These are phyloP conservation scores for Trichoderma simmonsii DNA, from an alignment of 2,329 filamentous ascomycete species.

Conservation along the genomic window DNA sequence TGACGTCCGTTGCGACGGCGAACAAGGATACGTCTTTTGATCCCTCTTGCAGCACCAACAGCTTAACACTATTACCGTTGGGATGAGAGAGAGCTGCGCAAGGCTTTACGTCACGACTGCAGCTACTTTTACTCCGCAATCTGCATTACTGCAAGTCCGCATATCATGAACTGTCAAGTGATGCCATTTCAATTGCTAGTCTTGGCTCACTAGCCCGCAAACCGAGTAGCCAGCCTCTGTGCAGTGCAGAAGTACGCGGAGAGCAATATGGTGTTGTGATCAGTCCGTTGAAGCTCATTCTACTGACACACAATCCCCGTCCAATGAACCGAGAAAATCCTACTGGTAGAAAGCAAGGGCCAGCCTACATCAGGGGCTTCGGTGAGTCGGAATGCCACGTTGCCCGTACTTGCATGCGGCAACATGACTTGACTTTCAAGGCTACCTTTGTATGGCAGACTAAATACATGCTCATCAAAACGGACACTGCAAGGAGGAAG, in stretches of 20 bases:
- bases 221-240: neutral
- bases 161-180: neutral
- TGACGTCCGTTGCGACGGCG: slow-evolving; percentile 8
- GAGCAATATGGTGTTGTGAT: neutral
- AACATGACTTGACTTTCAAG: neutral
- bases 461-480: neutral
- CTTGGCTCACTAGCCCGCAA: neutral
- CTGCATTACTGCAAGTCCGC: neutral
- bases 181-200: neutral
- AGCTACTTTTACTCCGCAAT: neutral
- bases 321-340: neutral
- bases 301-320: neutral
- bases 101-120: neutral
- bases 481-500: neutral
- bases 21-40: neutral
- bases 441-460: neutral
- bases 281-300: neutral
- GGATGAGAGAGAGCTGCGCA: neutral
- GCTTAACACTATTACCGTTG: neutral
- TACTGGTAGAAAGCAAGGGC: neutral
- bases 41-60: neutral
- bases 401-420: neutral
- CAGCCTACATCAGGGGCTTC: neutral
- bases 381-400: neutral
- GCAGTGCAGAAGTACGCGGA: neutral